Percentiles rank a stretch among this genome's conserved stretches.
Conservation (phyloP, 1,139 yeast genomes). For the Candida sojae region DNA sequence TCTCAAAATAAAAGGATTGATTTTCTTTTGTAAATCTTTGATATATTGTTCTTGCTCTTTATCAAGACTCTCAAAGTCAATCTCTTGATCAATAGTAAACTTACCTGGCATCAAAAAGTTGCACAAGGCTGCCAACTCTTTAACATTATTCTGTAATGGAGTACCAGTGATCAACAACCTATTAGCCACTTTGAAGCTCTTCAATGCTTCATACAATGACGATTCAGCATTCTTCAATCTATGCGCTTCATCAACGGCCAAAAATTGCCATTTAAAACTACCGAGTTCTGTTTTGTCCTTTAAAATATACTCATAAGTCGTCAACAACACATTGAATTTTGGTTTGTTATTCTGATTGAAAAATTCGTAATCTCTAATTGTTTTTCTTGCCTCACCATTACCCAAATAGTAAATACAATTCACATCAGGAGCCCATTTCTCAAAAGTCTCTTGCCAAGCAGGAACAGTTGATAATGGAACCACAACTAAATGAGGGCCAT, state of each 20-base stretch:
- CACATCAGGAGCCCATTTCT: conserved; percentile 95
- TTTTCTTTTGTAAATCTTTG: conserved; percentile 75
- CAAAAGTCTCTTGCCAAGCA: conserved; percentile 99
- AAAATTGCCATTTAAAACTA: conserved; percentile 86
- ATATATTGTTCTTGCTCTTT: conserved; percentile 86
- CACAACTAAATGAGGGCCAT: conserved; percentile 95
- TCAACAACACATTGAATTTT: conserved; percentile 83
- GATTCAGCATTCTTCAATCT: conserved; percentile 93
- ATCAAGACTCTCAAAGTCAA: conserved; percentile 89
- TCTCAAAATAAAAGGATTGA: conserved; percentile 90
- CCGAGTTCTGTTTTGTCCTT: conserved; percentile 86
- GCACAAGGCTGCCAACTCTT: conserved; percentile 92
- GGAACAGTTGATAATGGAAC: conserved; percentile 97
- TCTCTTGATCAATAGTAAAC: conserved; percentile 86
- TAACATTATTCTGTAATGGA: conserved; percentile 92
- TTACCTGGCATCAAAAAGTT: conserved; percentile 96
- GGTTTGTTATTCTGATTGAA: conserved; percentile 64
- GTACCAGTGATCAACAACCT: conserved; percentile 95
- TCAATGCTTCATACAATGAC: conserved; percentile 84
- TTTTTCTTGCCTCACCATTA: conserved; percentile 80
- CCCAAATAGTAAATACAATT: conserved; percentile 93
- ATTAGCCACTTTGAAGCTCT: conserved; percentile 80
- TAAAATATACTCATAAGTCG: conserved; percentile 94
- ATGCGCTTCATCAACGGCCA: conserved; percentile 99
- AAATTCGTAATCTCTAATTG: conserved; percentile 84